Evolutionary conservation across 1,284 basidiomycete species (phyloP), one percentile per base, ranked within the genome.

Genomic region (Meripilus lineatus): DNA sequence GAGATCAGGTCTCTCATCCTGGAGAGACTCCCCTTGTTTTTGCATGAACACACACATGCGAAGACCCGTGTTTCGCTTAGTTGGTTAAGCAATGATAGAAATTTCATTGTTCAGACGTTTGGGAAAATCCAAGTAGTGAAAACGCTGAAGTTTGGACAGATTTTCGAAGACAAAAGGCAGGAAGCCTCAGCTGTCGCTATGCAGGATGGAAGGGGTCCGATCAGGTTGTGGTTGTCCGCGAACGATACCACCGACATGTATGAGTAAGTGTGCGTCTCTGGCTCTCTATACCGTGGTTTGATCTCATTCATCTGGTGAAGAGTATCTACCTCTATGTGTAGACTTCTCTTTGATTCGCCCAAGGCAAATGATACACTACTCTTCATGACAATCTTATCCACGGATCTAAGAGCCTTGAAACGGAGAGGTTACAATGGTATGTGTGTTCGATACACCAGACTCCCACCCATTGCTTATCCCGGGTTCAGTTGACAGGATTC

Each of bases 371-470:
- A 96, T 58, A 79, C 86, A 0, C 67, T 98, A 6, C 64, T 98
- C 11, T 88, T 96, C 57, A 90, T 91, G 81, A 95, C 92, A 0
- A 90, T 99, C 37, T 74, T 99, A 10, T 91, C 90, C 0, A 96
- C 93, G 0, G 89, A 94, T 47, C 68, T 98, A 36, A 77, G 81
- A 50, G 83, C 89, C 2, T 68, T 99, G 44, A 88, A 85, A 60
- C 74, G 93, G 44, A 75, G 94, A 49, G 93, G 93, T 1, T 92
- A 89, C 58, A 90, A 91, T 56, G 84, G 87, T 84, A 57, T 20
- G 68, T 49, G 24, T 21, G 6, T 20, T 37, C 14, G 4, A 17
- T 20, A n/a, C 4, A 17, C 4, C 13, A 18, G 20, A 6, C 23
- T 14, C 39, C 11, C 26, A n/a, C 14, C 21, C 17, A 28, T 26